Evolutionary conservation across 768 basidiomycete genomes (phyloP), one percentile per base, ranked within the genome.

Genomic region (Leccinum fibrillosum): DNA sequence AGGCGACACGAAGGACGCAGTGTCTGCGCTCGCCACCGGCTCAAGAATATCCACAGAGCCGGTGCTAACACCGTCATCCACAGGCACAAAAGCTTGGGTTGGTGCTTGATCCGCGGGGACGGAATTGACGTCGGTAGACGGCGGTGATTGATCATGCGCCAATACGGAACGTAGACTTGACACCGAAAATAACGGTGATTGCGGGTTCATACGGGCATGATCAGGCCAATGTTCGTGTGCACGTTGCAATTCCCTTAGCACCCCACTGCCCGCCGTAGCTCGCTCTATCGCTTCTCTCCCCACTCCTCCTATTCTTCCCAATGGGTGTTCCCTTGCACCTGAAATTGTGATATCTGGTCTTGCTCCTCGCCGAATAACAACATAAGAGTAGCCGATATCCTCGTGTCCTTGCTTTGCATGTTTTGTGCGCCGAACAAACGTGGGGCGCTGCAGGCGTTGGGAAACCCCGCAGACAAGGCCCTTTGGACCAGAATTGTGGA

Each of bases 381-480:
- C 82, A 69, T 99, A 99, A 17, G 92, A 92, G 70, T 94, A 98
- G 34, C 83, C 85, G 35, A 86, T 82, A 63, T 96, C 90, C 72
- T 96, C 94, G 61, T 95, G 90, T 2, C 93, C 94, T 32, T 82
- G 72, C 25, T 82, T 83, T 23, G 89, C 87, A 71, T 96, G 92
- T 70, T 97, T 98, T 19, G 94, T 98, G 58, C 77, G 80, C 28
- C 93, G 86, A 39, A 94, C 80, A 73, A 97, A 97, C 10, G 79
- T 75, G 10, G 96, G 94, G 23, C 92, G 83, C 68, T 95, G 92
- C 44, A 96, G 74, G 51, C 94, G 85, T 69, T 98, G 96, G 8
- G 85, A 82, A 74, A 95, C 97, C 17, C 89, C 86, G 67, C 96
- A 98, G 47, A 83, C 76, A 2, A 88, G 74, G 52, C 78, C 75